Base-by-base conservation (phyloP, 176 grass and related monocot species). In the Eleusine coracana region DNA sequence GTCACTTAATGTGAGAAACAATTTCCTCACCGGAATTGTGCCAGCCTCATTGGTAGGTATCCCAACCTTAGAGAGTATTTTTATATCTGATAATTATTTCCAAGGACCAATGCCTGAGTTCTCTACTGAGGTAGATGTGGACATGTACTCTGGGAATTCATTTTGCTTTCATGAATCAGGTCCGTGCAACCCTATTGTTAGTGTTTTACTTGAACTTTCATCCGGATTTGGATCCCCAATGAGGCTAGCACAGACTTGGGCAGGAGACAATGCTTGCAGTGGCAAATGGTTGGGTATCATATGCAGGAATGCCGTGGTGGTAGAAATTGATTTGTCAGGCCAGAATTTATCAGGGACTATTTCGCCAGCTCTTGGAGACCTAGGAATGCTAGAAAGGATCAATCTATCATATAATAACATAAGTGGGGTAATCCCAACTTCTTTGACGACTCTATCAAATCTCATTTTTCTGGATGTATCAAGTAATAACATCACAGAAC, bases 401-500 rank as follows among this genome's bases (percentile, higher is more conserved):
- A 36, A 80, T 18, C 75, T 98, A 28, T 86, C 88, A 23, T 86
- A 93, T 74, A 95, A 95, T 73, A 77, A 85, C 20, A 78, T 98
- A 40, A 86, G 77, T 0, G 96, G 92, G 13, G 29, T 49, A 7
- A 88, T 95, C 66, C 96, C 96, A 0, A 82, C 87, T 68, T 56
- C 40, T 31, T 84, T 98, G 89, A 87, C 87, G 4, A 81, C 15
- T 27, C 65, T 95, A 56, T 51, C 73, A 16, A 73, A 56, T 51
- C 89, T 98, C 52, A 71, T 25, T 28, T 12, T 78, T 71, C 68
- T 98, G 54, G 87, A 95, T 88, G 87, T 95, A 39, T 86, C 90
- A 52, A 98, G 91, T 74, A 98, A 98, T 79, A 72, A 18, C 37
- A 87, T 98, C 17, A 89, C 66, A 41, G 92, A 91, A 31, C 78